Conservation (phyloP, 805 yeast genomes). For the Wickerhamia fluorescens region DNA sequence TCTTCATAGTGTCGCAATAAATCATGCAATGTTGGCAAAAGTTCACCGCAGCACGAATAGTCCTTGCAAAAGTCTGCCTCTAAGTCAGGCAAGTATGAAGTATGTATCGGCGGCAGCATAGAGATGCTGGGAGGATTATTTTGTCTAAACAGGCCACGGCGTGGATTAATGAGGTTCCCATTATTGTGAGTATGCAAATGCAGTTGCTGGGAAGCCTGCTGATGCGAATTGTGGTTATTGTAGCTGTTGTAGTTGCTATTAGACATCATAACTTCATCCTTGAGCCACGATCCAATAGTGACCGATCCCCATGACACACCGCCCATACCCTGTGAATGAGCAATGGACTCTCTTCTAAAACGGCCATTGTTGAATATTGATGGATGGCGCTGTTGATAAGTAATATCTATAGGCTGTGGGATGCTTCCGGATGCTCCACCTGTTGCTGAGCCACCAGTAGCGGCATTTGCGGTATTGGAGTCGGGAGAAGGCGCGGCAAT, state of each 20-base stretch:
- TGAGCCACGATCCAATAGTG: conserved; percentile 91
- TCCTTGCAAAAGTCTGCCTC: conserved; percentile 97
- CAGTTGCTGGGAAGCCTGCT: conserved; percentile 4
- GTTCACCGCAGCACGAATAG: conserved; percentile 91
- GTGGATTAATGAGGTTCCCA: conserved; percentile 22
- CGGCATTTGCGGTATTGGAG: conserved; percentile 1
- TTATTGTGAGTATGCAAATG: conserved; percentile 8
- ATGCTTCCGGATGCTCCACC: conserved; percentile 8
- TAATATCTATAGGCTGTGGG: conserved; percentile 40
- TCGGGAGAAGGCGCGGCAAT: conserved; percentile 7
- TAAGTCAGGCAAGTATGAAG: conserved; percentile 82
- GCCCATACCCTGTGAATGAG: conserved; percentile 97
- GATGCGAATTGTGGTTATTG: conserved; percentile 9
- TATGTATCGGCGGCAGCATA: conserved; percentile 58
- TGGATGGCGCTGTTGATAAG: conserved; percentile 31
- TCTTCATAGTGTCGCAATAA: conserved; percentile 92
- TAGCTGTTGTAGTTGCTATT: conserved; percentile 10
- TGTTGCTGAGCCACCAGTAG: conserved; percentile 3
- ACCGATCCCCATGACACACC: conserved; percentile 97
- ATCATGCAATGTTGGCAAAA: conserved; percentile 90
- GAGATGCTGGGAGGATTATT: conserved; percentile 17
- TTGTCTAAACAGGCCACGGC: conserved; percentile 32
- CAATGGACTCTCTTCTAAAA: conserved; percentile 82
- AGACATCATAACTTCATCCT: conserved; percentile 79
- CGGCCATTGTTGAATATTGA: conserved; percentile 32